Evolutionary conservation across 2,329 filamentous ascomycete genomes (phyloP).

Genomic region (Graphiopsis chlorocephala): DNA sequence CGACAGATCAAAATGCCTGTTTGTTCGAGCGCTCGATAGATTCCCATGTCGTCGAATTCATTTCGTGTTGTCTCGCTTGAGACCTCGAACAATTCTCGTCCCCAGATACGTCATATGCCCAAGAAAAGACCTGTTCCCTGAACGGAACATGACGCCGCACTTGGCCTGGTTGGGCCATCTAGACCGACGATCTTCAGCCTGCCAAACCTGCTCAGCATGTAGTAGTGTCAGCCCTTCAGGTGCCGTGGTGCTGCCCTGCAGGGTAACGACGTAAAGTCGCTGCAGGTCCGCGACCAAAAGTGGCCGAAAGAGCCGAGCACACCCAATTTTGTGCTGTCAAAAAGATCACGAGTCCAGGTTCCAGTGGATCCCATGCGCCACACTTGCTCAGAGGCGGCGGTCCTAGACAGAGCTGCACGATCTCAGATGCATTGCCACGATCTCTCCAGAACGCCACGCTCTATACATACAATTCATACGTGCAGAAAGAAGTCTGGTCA

Average conservation of each 20-base stretch:
- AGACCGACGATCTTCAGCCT: neutral
- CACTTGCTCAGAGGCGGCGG: neutral
- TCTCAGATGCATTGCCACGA: constrained; percentile 13
- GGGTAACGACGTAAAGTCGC: neutral
- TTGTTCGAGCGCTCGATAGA: neutral
- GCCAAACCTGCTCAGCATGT: constrained; percentile 7
- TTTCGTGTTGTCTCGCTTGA: neutral
- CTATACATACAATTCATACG: constrained; percentile 4
- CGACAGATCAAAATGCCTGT: neutral
- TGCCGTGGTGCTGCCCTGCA: neutral
- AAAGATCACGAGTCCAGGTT: neutral
- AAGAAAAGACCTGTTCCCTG: neutral
- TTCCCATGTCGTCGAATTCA: neutral
- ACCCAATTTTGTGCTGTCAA: neutral
- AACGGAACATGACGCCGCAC: neutral
- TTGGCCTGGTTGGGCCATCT: neutral
- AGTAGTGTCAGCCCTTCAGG: neutral
- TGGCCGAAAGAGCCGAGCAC: constrained; percentile 1
- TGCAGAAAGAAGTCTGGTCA: constrained; percentile 24
- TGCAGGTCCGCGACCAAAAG: neutral
- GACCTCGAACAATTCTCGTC: neutral
- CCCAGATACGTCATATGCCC: neutral
- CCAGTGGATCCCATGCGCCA: neutral
- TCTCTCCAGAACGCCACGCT: constrained; percentile 13
- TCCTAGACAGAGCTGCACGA: neutral